Base-by-base conservation (phyloP, 352 stramenopile genomes). In the Phytophthora brassicae region DNA sequence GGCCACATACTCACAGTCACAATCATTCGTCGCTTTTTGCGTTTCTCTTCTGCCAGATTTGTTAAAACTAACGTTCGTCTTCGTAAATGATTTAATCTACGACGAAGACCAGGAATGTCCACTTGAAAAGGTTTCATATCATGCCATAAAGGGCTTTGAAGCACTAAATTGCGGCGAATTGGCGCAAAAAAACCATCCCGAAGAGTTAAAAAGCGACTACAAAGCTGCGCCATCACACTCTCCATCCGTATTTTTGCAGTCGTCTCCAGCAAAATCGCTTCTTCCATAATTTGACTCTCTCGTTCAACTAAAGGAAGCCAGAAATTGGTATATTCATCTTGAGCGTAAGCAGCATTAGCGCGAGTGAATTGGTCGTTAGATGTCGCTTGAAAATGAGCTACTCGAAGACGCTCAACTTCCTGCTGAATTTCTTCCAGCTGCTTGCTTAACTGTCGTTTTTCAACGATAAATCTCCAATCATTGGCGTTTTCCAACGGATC, bases 401-500 rank as follows among this genome's bases (percentile, higher is more conserved):
- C 67, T 0, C 78, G 79, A 41, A 81, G 75, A 17, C 53, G 55
- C 12, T 88, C 70, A 3, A 78, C 64, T 14, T 88, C 56, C 8
- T 72, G 54, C 16, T 78, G 68, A 0, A 56, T 60, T 8, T 67
- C 50, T 13, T 68, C 56, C 3, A 86, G 56, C 6, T 78, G 62
- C 20, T 84, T 86, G 2, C 75, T 46, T 1, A 84, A 61, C 19
- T 78, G 68, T 4, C 82, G 77, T 55, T 92, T 94, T 9, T 78
- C 56, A 9, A 92, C 79, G 9, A 94, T 66, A 4, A 81, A 67
- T 20, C 54, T 74, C 79, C 85, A 89, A 56, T 94, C 78, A 47
- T 91, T 94, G 4, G 85, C 82, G 51, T 94, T 94, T 57, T 94
- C 85, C 2, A 94, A 60, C 1, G 77, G 71, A 60, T 94, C 85